These are phyloP conservation scores for Canavalia ensiformis DNA, from an alignment of 306 rosid species.

Conservation along the genomic window DNA sequence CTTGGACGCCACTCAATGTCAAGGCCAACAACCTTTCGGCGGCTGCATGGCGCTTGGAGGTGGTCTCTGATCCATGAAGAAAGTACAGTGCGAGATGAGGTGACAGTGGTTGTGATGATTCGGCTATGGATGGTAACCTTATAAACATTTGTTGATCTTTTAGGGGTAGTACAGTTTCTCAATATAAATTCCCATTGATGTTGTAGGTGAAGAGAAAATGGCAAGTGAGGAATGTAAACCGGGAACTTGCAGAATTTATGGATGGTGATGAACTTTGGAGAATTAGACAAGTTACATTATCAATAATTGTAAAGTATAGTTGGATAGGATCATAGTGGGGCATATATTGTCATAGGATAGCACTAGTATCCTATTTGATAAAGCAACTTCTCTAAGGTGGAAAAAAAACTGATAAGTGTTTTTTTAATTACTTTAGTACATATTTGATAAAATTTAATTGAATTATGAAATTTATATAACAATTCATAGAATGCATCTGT, in stretches of 20 bases:
- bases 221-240: neutral
- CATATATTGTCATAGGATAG: too few relatives aligned
- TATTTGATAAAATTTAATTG: too few relatives aligned
- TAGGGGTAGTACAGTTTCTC: neutral
- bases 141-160: neutral
- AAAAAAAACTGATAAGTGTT: too few relatives aligned
- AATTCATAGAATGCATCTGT: too few relatives aligned
- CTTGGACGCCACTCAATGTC: neutral
- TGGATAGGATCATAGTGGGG: too few relatives aligned
- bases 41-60: neutral
- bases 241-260: neutral
- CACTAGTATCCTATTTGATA: too few relatives aligned
- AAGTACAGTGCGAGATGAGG: neutral
- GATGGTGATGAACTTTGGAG: neutral
- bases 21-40: neutral
- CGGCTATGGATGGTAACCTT: neutral
- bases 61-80: neutral
- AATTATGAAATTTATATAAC: too few relatives aligned
- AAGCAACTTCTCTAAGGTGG: too few relatives aligned
- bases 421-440: too few relatives aligned
- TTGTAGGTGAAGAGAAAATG: neutral
- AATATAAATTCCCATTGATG: neutral
- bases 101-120: neutral
- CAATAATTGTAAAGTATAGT: neutral
- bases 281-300: too few relatives aligned